These are phyloP conservation scores for Rhodamnia rubescens DNA, from an alignment of 345 rosid genomes.

Conservation along the genomic window DNA sequence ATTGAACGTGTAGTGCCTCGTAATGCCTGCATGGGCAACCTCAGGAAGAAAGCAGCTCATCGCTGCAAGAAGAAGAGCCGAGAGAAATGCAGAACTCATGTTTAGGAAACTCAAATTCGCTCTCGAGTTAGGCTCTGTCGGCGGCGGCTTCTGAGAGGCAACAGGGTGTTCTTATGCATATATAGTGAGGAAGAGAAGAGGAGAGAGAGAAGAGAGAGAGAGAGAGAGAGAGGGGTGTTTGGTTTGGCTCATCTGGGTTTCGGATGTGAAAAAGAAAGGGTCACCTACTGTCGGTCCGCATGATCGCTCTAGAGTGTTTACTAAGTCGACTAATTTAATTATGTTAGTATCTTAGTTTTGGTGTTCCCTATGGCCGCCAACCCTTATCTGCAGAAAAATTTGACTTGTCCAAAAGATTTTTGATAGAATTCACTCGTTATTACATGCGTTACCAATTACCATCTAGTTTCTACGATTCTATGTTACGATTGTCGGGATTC, in stretches of 20 bases:
- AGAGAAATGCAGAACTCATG: conserved; percentile 1
- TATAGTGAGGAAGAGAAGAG: too few relatives aligned
- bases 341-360: not conserved
- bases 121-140: not conserved
- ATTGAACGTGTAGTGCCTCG: conserved; percentile 37
- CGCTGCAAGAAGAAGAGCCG: conserved; percentile 6
- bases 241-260: conserved; percentile 14
- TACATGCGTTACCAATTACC: not conserved
- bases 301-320: conserved; percentile 24
- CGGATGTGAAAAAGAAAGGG: not conserved
- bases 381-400: not conserved
- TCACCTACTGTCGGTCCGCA: conserved; percentile 18
- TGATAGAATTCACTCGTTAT: not conserved
- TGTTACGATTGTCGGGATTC: not conserved
- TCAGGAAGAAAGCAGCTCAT: conserved; percentile 14
- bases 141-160: not conserved
- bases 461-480: not conserved
- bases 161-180: not conserved
- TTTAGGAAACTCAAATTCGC: not conserved
- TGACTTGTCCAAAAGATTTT: not conserved
- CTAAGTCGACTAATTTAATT: conserved; percentile 11
- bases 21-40: conserved; percentile 16
- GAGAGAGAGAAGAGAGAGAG: not conserved
- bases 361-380: not conserved
- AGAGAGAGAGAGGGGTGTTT: not conserved